Percentiles rank a stretch among this genome's conserved stretches.
Conservation (phyloP, 2,329 filamentous ascomycete genomes). For the Fusarium keratoplasticum region DNA sequence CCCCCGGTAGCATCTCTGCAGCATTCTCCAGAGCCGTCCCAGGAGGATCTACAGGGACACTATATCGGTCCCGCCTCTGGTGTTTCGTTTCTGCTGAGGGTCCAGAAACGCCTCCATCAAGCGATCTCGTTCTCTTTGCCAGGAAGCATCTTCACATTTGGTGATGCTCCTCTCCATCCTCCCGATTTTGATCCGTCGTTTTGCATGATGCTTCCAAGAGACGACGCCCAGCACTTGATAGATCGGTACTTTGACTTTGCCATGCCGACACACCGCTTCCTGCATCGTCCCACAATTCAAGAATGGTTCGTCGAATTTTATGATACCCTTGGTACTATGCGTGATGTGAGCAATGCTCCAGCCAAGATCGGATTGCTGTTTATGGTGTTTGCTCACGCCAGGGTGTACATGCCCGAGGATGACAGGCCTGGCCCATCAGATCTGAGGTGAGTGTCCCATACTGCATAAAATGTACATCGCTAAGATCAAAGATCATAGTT, state of each 20-base stretch:
- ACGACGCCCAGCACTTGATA: constrained; percentile 52
- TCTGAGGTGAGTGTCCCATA: constrained; percentile 20
- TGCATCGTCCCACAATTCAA: constrained; percentile 64
- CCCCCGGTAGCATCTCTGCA: constrained; percentile 31
- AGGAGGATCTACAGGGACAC: constrained; percentile 48
- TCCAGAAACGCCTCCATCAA: constrained; percentile 47
- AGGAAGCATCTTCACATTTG: constrained; percentile 60
- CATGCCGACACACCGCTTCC: constrained; percentile 66
- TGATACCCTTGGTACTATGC: constrained; percentile 47
- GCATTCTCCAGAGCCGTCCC: constrained; percentile 45
- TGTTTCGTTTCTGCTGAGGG: constrained; percentile 45
- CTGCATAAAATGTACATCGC: rapidly evolving
- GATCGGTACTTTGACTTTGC: constrained; percentile 68
- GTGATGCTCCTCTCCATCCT: constrained; percentile 58
- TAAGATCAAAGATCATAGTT: constrained; percentile 6
- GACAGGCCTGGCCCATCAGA: constrained; percentile 42
- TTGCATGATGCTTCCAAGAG: constrained; percentile 55
- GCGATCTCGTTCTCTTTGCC: constrained; percentile 37
- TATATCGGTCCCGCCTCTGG: constrained; percentile 49
- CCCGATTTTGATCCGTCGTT: constrained; percentile 51
- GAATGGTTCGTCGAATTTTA: constrained; percentile 59
- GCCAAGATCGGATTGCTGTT: constrained; percentile 58
- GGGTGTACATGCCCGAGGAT: constrained; percentile 51
- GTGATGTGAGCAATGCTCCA: constrained; percentile 33
- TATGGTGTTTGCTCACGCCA: constrained; percentile 63